Evolutionary conservation across 768 basidiomycete species (phyloP).

Genomic region (Dacryopinax primogenitus): DNA sequence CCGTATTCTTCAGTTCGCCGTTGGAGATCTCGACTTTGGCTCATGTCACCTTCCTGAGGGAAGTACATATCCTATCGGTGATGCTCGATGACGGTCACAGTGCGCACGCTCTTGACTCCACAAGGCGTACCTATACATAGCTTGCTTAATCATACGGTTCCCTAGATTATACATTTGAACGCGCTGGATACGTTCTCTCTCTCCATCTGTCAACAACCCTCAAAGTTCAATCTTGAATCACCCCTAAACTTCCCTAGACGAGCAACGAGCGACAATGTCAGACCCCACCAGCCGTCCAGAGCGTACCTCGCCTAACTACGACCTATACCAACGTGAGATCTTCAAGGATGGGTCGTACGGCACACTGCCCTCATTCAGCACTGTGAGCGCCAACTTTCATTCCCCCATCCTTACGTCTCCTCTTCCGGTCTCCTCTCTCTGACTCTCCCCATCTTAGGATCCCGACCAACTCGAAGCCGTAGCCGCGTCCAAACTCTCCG

Average conservation of each 20-base stretch:
- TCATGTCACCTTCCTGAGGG: no score
- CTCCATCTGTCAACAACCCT: neutral
- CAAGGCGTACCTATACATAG: no score
- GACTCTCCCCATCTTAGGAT: conserved; percentile 14
- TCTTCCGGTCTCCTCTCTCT: conserved; percentile 29
- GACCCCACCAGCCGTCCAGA: conserved; percentile 38
- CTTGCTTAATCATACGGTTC: no score
- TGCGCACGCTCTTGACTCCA: no score
- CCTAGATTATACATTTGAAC: no score
- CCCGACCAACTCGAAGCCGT: conserved; percentile 33
- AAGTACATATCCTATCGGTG: no score
- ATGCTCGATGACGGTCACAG: no score
- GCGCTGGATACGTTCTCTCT: neutral
- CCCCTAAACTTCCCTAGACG: neutral
- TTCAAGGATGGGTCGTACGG: conserved; percentile 26
- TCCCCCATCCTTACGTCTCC: neutral
- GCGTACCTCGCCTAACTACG: conserved; percentile 39
- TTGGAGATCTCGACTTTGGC: no score
- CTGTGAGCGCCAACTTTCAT: neutral
- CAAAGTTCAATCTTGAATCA: neutral
- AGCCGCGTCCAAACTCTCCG: conserved; percentile 34
- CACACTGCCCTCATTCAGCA: conserved; percentile 16
- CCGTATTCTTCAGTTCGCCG: no score
- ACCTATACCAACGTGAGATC: conserved; percentile 39
- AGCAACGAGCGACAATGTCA: conserved; percentile 11